A percentile compares a stretch with the other conserved stretches of the same genome.
Conservation (phyloP, 306 rosid genomes). For the Fragaria nilgerrensis region DNA sequence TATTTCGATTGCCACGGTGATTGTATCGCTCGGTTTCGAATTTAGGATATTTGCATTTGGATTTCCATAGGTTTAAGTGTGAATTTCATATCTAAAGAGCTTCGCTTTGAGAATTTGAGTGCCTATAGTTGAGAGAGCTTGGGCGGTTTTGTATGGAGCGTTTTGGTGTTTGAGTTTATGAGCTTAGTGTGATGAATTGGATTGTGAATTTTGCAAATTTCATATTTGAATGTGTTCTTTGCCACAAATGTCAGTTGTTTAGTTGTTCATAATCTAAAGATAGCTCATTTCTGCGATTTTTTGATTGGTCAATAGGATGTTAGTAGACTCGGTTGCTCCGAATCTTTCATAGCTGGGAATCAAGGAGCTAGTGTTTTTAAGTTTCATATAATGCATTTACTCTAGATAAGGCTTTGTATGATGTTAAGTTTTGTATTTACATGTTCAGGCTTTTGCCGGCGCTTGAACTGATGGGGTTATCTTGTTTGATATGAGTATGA, state of each 20-base stretch:
- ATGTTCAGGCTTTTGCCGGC: neutral
- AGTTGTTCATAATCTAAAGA: neutral
- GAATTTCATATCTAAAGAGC: neutral
- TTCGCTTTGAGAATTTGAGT: neutral
- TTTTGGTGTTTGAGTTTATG: neutral
- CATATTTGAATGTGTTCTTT: neutral
- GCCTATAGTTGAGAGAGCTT: neutral
- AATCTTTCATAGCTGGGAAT: neutral
- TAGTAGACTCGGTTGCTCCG: neutral
- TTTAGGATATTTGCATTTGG: neutral
- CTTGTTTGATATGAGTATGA: neutral
- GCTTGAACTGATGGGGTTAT: neutral
- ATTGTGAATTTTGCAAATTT: neutral
- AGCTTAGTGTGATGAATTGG: neutral
- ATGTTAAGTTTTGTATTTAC: neutral
- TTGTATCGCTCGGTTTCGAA: slow-evolving; percentile 3
- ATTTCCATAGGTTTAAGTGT: slow-evolving; percentile 1
- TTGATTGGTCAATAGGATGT: neutral
- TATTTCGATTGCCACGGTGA: neutral
- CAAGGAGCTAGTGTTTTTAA: neutral
- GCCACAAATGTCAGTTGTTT: neutral
- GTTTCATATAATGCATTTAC: neutral
- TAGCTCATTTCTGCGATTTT: neutral
- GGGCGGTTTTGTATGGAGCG: neutral
- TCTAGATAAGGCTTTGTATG: neutral